phyloP scores from a whole-genome alignment of 2,329 filamentous ascomycete genomes.

The Dactylella cylindrospora region DNA sequence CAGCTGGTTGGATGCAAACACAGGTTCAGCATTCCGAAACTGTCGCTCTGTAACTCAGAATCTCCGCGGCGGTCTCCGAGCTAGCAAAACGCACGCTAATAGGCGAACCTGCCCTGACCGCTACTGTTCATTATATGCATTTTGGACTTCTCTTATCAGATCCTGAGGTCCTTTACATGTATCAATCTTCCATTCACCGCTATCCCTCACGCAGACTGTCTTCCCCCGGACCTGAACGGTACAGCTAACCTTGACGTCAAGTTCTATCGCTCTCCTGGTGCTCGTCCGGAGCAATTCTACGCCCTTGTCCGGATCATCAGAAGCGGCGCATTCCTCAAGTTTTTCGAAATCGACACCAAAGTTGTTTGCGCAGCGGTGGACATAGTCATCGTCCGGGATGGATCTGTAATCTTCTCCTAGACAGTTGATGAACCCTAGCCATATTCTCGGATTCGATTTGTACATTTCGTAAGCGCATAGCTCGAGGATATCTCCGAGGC shows the following conservation, averaged over 20 bases:
- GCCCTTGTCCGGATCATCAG: slow-evolving; percentile 72
- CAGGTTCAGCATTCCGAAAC: slow-evolving; percentile 40
- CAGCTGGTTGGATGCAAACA: too few species aligned
- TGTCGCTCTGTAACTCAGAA: slow-evolving; percentile 1
- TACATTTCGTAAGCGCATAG: slow-evolving; percentile 84
- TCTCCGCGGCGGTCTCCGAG: too few species aligned
- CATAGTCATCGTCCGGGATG: slow-evolving; percentile 75
- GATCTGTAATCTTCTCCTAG: slow-evolving; percentile 71
- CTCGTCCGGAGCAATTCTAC: slow-evolving; percentile 67
- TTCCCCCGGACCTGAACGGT: slow-evolving; percentile 77
- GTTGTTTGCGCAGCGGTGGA: slow-evolving; percentile 86
- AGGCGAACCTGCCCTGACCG: too few species aligned
- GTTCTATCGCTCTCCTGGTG: slow-evolving; percentile 60
- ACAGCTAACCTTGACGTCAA: slow-evolving; percentile 71
- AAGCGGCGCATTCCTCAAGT: slow-evolving; percentile 78
- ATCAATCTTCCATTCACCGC: slow-evolving; percentile 69
- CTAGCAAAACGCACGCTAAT: too few species aligned
- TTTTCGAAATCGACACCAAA: slow-evolving; percentile 81
- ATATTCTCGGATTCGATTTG: slow-evolving; percentile 71
- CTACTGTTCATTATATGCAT: slow-evolving; percentile 26
- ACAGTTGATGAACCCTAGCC: slow-evolving; percentile 92
- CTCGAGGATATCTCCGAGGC: slow-evolving; percentile 89
- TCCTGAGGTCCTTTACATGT: slow-evolving; percentile 26
- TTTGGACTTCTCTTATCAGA: slow-evolving; percentile 21
- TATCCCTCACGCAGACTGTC: slow-evolving; percentile 81